These are phyloP conservation scores for Theileria luwenshuni DNA, from an alignment of 169 alveolate genomes.

Conservation along the genomic window DNA sequence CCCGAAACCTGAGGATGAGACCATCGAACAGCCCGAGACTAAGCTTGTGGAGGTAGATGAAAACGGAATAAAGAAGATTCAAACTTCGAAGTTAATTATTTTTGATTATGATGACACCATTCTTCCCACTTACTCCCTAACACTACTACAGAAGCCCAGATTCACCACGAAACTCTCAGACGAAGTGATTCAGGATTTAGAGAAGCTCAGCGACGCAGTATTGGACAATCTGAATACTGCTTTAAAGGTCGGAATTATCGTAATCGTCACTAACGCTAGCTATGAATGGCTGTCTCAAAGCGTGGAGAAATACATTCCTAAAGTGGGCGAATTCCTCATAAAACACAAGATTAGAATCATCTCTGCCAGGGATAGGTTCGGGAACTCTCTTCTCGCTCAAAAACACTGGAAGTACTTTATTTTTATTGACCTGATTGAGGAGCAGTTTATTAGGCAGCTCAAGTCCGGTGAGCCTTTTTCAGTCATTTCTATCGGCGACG, in stretches of 20 bases:
- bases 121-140: slow-evolving; percentile 81
- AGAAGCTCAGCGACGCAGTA: slow-evolving; percentile 72
- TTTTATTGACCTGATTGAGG: slow-evolving; percentile 77
- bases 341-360: slow-evolving; percentile 76
- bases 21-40: neutral
- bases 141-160: slow-evolving; percentile 65
- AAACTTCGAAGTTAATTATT: slow-evolving; percentile 71
- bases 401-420: slow-evolving; percentile 81
- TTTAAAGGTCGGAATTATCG: slow-evolving; percentile 70
- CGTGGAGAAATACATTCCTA: slow-evolving; percentile 77
- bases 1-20: neutral
- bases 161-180: slow-evolving; percentile 55
- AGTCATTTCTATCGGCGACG: slow-evolving; percentile 85
- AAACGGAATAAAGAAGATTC: neutral
- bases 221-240: slow-evolving; percentile 74
- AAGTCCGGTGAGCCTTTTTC: slow-evolving; percentile 72
- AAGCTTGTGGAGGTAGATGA: slow-evolving; percentile 7
- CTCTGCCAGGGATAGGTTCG: slow-evolving; percentile 84
- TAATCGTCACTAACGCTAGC: slow-evolving; percentile 86
- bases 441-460: slow-evolving; percentile 72
- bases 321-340: slow-evolving; percentile 73
- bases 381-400: slow-evolving; percentile 79
- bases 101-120: slow-evolving; percentile 87
- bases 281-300: slow-evolving; percentile 82
- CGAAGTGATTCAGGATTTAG: slow-evolving; percentile 65